Base-by-base conservation (phyloP, 805 yeast genomes). In the Hanseniaspora mollemarum region DNA sequence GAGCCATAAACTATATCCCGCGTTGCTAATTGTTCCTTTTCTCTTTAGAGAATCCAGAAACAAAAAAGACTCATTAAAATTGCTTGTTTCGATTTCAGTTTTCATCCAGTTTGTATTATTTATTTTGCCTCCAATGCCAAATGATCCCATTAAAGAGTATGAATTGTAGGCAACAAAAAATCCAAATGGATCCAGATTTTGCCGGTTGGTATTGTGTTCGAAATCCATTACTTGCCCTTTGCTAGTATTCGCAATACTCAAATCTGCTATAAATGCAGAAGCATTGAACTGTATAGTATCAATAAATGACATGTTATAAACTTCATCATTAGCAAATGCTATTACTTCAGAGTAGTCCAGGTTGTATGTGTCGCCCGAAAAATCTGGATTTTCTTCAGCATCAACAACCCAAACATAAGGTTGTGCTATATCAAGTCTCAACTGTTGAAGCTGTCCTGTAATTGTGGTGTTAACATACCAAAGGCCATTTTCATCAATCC, bases 1-100 rank as follows among this genome's bases (percentile, higher is more conserved):
- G 15, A 71, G 49, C 59, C 70, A 70, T 29, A 75, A 55, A 0
- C 80, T 75, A 57, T 71, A 76, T 0, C 76, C 66, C 4, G 69
- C 58, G 1, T 73, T 55, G 29, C 64, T 59, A 25, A 74, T 67
- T 4, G 62, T 15, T 0, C 60, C 65, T 1, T 58, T 48, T 0
- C 59, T 54, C 3, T 57, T 64, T 49, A 75, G 57, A 3, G 58
- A 46, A 5, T 67, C 61, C 21, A 76, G 56, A 37, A 75, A 63
- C 52, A 43, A 56, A 55, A 64, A 56, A 39, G 58, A 52, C n/a
- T 43, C 52, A 31, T 58, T 55, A 43, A 56, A 60, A 29, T 55
- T 46, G 22, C 19, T 8, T 1, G 43, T 29, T 1, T 52, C 31
- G 1, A 59, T 56, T 32, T 58, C 58, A 2, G 56, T 51, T 16